These are phyloP conservation scores for Umbelopsis isabellina DNA, from an alignment of 192 early-diverging fungal species.

Conservation along the genomic window DNA sequence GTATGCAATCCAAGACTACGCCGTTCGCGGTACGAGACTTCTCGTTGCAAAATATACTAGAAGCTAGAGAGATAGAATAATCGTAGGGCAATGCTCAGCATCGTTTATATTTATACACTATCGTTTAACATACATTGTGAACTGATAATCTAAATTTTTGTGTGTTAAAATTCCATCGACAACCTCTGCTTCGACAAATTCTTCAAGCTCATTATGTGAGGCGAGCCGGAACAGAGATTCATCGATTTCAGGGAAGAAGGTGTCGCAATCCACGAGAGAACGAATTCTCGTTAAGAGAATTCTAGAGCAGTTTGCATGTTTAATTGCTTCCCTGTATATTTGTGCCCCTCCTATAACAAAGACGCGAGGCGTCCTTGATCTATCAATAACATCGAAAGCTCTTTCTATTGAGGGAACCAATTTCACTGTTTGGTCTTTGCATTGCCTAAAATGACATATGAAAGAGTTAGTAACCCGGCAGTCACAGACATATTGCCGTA, in stretches of 20 bases:
- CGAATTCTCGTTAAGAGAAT: conserved; percentile 76
- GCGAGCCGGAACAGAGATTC: conserved; percentile 38
- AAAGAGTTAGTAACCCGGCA: neutral
- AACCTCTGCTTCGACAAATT: conserved; percentile 44
- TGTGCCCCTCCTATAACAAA: conserved; percentile 84
- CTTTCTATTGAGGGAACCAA: conserved; percentile 52
- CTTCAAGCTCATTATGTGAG: conserved; percentile 53
- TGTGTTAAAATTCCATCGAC: conserved; percentile 51
- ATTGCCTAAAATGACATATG: conserved; percentile 21
- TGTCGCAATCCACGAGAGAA: conserved; percentile 69
- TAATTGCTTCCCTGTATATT: conserved; percentile 74
- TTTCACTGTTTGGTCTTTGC: conserved; percentile 35
- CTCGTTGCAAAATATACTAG: neutral
- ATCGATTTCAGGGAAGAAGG: conserved; percentile 75
- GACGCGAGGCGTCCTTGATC: conserved; percentile 46
- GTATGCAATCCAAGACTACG: conserved; percentile 11
- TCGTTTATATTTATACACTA: conserved; percentile 24
- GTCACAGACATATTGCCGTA: conserved; percentile 19
- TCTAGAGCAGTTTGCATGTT: conserved; percentile 52
- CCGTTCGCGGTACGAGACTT: neutral
- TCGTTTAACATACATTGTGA: conserved; percentile 48
- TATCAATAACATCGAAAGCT: conserved; percentile 57
- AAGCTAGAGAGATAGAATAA: neutral
- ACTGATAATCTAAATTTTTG: conserved; percentile 65
- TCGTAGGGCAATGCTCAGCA: neutral